A percentile compares a stretch with the other conserved stretches of the same genome.
phyloP scores from a whole-genome alignment of 345 rosid species.

The Gossypium sturtianum region DNA sequence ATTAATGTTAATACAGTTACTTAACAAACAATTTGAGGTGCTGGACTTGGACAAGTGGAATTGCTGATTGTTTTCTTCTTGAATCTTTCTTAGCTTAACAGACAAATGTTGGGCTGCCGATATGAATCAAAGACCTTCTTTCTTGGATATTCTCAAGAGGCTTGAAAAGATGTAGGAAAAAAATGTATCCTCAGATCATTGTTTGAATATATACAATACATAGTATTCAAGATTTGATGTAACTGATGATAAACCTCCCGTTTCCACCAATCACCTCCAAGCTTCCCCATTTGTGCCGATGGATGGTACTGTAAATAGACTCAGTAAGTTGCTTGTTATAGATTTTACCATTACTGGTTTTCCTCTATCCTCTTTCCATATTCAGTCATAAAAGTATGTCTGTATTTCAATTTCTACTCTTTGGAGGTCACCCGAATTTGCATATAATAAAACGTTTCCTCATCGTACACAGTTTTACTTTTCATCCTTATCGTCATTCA shows the following conservation, averaged over 20 bases:
- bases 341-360: not conserved
- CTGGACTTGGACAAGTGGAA: not conserved
- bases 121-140: slow-evolving; percentile 81
- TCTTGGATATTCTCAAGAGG: slow-evolving; percentile 86
- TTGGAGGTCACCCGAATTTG: not conserved
- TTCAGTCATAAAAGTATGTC: not conserved
- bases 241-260: not conserved
- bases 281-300: not conserved
- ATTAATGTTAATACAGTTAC: not conserved
- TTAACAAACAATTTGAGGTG: not conserved
- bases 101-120: slow-evolving; percentile 81
- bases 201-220: slow-evolving; percentile 70
- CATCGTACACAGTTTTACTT: too few relatives aligned
- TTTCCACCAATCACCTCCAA: not conserved
- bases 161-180: slow-evolving; percentile 83
- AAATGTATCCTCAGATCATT: slow-evolving; percentile 55
- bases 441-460: not conserved
- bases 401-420: not conserved
- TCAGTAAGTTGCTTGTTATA: not conserved
- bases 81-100: slow-evolving; percentile 44
- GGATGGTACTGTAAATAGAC: slow-evolving; percentile 5
- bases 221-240: slow-evolving; percentile 19
- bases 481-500: not conserved
- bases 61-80: slow-evolving; percentile 19
- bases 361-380: not conserved